Evolutionary conservation across 345 rosid genomes (phyloP).

Genomic region (Citrus mangshanensis): DNA sequence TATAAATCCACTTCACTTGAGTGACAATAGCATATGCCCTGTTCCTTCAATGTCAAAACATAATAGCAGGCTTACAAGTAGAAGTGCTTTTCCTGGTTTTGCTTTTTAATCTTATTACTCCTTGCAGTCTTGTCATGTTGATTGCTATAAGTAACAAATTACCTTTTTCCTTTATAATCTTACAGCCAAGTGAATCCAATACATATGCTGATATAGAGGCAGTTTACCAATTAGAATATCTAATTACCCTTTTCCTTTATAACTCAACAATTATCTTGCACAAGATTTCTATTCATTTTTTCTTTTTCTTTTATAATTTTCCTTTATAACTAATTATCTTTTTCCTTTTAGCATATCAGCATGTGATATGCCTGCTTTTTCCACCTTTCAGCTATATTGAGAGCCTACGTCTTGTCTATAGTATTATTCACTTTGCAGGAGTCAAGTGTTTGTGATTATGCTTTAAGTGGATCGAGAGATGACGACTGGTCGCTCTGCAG

Average conservation of each 20-base stretch:
- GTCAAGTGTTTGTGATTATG: background rate
- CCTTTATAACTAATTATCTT: no score
- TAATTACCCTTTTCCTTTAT: no score
- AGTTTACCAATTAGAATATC: conserved; percentile 44
- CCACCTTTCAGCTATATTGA: background rate
- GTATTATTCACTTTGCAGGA: background rate
- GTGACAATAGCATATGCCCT: no score
- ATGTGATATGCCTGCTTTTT: background rate
- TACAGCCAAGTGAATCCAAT: conserved; percentile 88
- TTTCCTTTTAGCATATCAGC: no score
- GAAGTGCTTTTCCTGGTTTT: background rate
- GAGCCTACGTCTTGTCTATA: background rate
- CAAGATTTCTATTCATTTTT: no score
- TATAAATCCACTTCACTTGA: no score
- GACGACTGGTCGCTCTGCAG: background rate
- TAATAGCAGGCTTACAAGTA: background rate
- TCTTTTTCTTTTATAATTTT: no score
- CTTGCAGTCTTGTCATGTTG: background rate
- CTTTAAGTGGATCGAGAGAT: background rate
- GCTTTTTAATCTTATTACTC: background rate
- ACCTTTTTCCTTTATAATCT: conserved; percentile 8
- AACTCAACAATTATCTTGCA: no score
- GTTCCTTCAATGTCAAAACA: no score
- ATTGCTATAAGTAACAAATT: background rate
- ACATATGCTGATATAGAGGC: conserved; percentile 93